A percentile compares a stretch with the other conserved stretches of the same genome.
phyloP scores from a whole-genome alignment of 2,329 filamentous ascomycete genomes.

The Penicillium decumbens region DNA sequence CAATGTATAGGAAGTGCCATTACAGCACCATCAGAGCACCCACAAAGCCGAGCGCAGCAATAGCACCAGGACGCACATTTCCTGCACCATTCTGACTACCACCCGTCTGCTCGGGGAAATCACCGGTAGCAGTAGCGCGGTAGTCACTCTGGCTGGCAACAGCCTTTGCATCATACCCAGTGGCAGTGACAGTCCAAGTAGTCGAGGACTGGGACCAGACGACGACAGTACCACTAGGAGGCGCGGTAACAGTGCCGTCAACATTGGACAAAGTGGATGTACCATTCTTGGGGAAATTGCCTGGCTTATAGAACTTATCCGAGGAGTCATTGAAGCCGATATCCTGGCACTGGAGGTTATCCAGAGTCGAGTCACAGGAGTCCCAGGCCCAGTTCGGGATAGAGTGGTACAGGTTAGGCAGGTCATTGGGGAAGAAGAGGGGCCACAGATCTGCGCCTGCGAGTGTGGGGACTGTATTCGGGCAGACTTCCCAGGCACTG shows the following conservation, averaged over 20 bases:
- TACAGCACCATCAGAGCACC: constrained; percentile 4
- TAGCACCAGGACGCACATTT: constrained; percentile 4
- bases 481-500: constrained; percentile 33
- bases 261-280: constrained; percentile 30
- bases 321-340: constrained; percentile 17
- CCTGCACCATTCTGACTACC: constrained; percentile 3
- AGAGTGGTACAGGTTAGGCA: constrained; percentile 18
- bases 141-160: constrained; percentile 17
- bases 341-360: constrained; percentile 18
- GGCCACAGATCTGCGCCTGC: constrained; percentile 19
- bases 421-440: constrained; percentile 19
- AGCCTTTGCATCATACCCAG: constrained; percentile 21
- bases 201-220: constrained; percentile 33
- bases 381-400: constrained; percentile 19
- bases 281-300: constrained; percentile 24
- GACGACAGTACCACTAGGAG: constrained; percentile 34
- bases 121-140: constrained; percentile 15
- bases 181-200: constrained; percentile 37
- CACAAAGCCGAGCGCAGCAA: constrained; percentile 10
- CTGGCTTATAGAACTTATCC: constrained; percentile 23
- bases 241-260: constrained; percentile 30
- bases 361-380: constrained; percentile 16
- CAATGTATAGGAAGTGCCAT: background rate
- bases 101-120: constrained; percentile 8
- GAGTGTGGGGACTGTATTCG: constrained; percentile 25